phyloP scores from a whole-genome alignment of 257 asterid species.

The Eucommia ulmoides region DNA sequence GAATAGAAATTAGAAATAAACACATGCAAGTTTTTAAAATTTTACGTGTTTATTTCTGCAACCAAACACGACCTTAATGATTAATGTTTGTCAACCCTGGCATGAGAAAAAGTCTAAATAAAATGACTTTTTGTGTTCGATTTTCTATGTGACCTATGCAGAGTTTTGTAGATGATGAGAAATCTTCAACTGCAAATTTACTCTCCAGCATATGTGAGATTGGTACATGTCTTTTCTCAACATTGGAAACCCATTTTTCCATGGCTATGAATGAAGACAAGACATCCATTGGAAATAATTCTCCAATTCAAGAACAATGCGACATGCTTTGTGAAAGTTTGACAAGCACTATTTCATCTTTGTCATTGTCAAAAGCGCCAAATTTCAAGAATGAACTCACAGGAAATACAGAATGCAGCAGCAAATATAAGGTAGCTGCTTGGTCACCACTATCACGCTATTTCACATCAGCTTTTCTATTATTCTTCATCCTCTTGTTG shows the following conservation, averaged over 20 bases:
- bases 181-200: conserved; percentile 42
- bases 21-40: no score
- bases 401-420: conserved; percentile 18
- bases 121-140: no score
- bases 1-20: no score
- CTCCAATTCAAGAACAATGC: conserved; percentile 40
- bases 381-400: conserved; percentile 13
- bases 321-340: conserved; percentile 43
- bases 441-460: conserved; percentile 44
- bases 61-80: no score
- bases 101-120: no score
- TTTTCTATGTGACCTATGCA: conserved; percentile 23
- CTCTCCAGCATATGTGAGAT: conserved; percentile 60
- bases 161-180: conserved; percentile 44
- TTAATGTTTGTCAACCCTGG: no score
- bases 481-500: conserved; percentile 39
- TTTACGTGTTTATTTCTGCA: no score
- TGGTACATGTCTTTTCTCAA: conserved; percentile 51
- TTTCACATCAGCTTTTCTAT: conserved; percentile 37
- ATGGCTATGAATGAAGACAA: conserved; percentile 24
- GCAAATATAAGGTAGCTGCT: conserved; percentile 82
- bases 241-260: conserved; percentile 52
- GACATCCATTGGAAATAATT: conserved; percentile 17
- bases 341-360: conserved; percentile 40
- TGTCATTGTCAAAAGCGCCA: conserved; percentile 32